Evolutionary conservation across 2,329 filamentous ascomycete genomes (phyloP), one percentile per base, ranked within the genome.

Genomic region (Corinectria fuckeliana): DNA sequence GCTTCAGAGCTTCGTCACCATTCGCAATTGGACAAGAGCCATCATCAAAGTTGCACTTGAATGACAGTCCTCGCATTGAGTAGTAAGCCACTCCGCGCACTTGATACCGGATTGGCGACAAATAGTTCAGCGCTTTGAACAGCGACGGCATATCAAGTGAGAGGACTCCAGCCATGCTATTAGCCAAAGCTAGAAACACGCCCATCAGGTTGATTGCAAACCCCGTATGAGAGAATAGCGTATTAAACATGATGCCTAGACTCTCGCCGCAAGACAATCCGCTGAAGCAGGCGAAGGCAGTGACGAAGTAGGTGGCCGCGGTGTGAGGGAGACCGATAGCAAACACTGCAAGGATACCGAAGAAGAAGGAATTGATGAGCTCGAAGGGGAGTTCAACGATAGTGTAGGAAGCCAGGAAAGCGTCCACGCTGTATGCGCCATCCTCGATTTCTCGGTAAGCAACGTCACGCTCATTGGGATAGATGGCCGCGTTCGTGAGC

Each of bases 241-340:
- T 92, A 76, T 91, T 91, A 78, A 92, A 92, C 76, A 91, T 86
- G 69, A 93, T 91, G 1, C 90, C 89, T 2, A 92, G 70, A 56
- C 86, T 89, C 78, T 92, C 90, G 25, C 90, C 90, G 70, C 88
- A 91, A 60, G 80, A 88, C n/a, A 91, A 86, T 52, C 92, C 85
- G 68, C 86, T 88, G 71, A 92, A 91, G 64, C 85, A 86, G 68
- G 87, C 86, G 74, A 88, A 90, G 1, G 84, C 80, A 55, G 83
- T 80, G 32, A 89, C 82, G 65, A 91, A 89, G 72, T 88, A 90
- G 71, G 90, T 85, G 62, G 81, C 76, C 0, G 77, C 81, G 0
- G 85, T 88, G 45, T 84, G 82, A 21, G 87, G 82, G 20, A 92
- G 78, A 0, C 88, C 88, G 4, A 87, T 83, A 1, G 86, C 89